Evolutionary conservation across 2,329 filamentous ascomycete genomes (phyloP).

Genomic region (Aspergillus sp.): DNA sequence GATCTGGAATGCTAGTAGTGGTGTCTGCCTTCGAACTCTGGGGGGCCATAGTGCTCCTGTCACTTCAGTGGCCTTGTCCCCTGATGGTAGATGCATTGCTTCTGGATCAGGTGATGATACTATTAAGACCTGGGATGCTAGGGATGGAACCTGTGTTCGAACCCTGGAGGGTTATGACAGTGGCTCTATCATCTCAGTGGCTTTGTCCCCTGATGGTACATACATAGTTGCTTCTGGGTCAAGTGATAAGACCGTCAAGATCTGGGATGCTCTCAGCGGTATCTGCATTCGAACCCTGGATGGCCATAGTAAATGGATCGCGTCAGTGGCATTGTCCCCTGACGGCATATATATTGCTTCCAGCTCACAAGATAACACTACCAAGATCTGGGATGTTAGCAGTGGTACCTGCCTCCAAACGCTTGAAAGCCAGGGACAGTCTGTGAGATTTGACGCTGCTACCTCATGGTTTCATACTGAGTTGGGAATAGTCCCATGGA

Average conservation of each 20-base stretch:
- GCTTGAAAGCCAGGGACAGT: conserved; percentile 6
- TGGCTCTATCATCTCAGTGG: conserved; percentile 4
- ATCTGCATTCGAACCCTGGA: conserved; percentile 4
- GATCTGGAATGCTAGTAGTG: conserved; percentile 33
- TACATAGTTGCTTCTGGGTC: conserved; percentile 16
- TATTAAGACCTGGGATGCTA: conserved; percentile 33
- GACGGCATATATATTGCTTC: conserved; percentile 17
- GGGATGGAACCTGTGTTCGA: conserved; percentile 3
- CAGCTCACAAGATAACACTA: conserved; percentile 13
- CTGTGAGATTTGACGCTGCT: neutral
- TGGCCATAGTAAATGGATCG: conserved; percentile 6
- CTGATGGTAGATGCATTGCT: conserved; percentile 14
- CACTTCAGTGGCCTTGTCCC: conserved; percentile 16
- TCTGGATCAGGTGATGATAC: conserved; percentile 17
- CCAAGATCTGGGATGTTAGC: conserved; percentile 33
- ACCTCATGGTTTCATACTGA: neutral
- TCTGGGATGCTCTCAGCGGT: conserved; percentile 32
- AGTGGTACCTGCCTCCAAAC: conserved; percentile 7
- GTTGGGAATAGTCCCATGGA: neutral
- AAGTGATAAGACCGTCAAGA: conserved; percentile 13
- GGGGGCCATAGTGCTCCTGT: conserved; percentile 8
- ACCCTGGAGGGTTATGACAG: conserved; percentile 8
- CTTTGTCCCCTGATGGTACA: conserved; percentile 18
- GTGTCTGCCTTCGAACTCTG: conserved; percentile 7
- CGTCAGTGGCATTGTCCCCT: conserved; percentile 16